Base-by-base conservation (phyloP, 495 filamentous ascomycete species). In the Penicillium macrosclerotiorum region DNA sequence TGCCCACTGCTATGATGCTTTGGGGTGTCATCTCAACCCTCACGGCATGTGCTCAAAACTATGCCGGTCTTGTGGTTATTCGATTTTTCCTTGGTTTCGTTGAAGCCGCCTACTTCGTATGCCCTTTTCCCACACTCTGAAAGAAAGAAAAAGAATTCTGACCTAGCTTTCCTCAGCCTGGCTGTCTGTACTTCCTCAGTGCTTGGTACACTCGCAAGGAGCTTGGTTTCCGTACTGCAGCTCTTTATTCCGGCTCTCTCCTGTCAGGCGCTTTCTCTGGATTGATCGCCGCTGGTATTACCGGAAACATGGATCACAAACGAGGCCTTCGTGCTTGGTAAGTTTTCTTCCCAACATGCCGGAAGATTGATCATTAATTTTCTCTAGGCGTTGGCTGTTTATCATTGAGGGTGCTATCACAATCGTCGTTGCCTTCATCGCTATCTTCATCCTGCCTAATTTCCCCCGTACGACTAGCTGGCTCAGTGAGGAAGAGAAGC, bases 401-500 rank as follows among this genome's bases (percentile, higher is more conserved):
- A 85, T 90, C 49, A 86, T 92, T 40, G 87, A 90, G 61, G 88
- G 87, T 37, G 77, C 65, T 13, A 65, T 71, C 38, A 80, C 80
- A 2, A 71, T 83, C 34, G 66, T 71, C 2, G 63, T 82, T 25
- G 79, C 78, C 27, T 53, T 74, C 12, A 54, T 60, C 19, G 72
- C 79, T 22, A 77, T 75, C 48, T 84, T 83, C 48, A 64, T 89
- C 18, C 64, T 93, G 12, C 88, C 88, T 11, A 84, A 93, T 62
- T 89, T 89, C 50, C 88, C 88, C n/a, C 72, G 82, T 14, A 90
- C 86, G 25, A 90, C 86, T 1, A 58, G 51, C 8, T 89, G 88
- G 85, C 68, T 92, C 13, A 82, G 74, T 2, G 77, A 86, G 35
- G 77, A 86, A 54, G 85, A 91, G 57, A 76, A 77, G 25, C 68